Evolutionary conservation across 306 rosid species (phyloP), one percentile per base, ranked within the genome.

Genomic region (Prunus mira): DNA sequence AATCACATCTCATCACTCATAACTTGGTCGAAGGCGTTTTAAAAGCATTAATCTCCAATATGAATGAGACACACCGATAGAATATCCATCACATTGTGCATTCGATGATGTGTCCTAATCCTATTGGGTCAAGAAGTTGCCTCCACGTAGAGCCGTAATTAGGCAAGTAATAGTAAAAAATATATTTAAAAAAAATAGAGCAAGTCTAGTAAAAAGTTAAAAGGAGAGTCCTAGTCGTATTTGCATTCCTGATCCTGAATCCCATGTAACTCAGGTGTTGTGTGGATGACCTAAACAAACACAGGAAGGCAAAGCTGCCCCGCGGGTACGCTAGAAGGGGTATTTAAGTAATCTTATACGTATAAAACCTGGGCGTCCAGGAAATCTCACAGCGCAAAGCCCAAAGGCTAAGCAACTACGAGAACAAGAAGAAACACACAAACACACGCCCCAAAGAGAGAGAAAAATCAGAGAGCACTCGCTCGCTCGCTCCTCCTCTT

Each of bases 401-500:
- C 12, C 34, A 28, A 27, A 32, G 25, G 20, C 32, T 4, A 60
- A 61, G 38, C 34, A 30, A 60, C 65, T 13, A 57, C 8, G 27
- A 38, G 43, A 25, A 8, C 47, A 28, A 18, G 49, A 74, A 77
- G 76, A 43, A 80, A 64, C 27, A 19, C 75, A 5, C 34, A 22
- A 54, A 18, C 3, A 38, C 15, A 73, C 50, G 72, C 72, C 19
- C 45, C 50, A 69, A 58, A 41, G 38, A 69, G n/a, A 60, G 20
- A 65, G 79, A 30, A 45, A 69, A 19, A 27, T 78, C 78, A 79
- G 74, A 62, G 82, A 69, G 78, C 69, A 63, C 11, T 46, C 51
- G 57, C 41, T 65, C 60, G 58, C 69, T 78, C 71, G 43, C 82
- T 78, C 43, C 78, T 72, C 78, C 71, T 71, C 52, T 69, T 83